Evolutionary conservation across 73 alveolate genomes (phyloP).

Genomic region (Paramecium bursaria): DNA sequence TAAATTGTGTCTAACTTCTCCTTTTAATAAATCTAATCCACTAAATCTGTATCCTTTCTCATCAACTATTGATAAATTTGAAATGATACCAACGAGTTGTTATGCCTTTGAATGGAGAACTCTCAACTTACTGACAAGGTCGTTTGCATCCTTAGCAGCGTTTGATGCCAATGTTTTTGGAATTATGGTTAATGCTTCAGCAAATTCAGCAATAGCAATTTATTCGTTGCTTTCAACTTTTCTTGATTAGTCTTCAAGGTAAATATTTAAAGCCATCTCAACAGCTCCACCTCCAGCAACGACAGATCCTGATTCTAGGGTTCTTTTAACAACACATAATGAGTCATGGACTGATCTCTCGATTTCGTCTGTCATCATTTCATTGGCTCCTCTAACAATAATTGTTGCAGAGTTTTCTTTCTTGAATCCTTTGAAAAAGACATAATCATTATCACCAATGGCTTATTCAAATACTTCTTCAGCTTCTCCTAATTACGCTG

Average conservation of each 20-base stretch:
- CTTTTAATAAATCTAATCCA: slow-evolving; percentile 94
- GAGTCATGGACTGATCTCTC: slow-evolving; percentile 98
- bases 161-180: slow-evolving; percentile 98
- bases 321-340: slow-evolving; percentile 97
- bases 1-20: slow-evolving; percentile 94
- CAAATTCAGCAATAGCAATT: slow-evolving; percentile 97
- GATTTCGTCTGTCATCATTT: slow-evolving; percentile 97
- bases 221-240: slow-evolving; percentile 96
- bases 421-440: slow-evolving; percentile 95
- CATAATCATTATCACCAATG: slow-evolving; percentile 97
- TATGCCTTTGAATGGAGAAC: slow-evolving; percentile 92
- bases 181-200: slow-evolving; percentile 94
- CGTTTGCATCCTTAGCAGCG: slow-evolving; percentile 99
- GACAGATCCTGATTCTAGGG: slow-evolving; percentile 89
- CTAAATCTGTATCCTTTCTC: slow-evolving; percentile 81
- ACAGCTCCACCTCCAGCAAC: slow-evolving; percentile 99
- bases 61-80: neutral
- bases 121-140: slow-evolving; percentile 90
- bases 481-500: slow-evolving; percentile 65
- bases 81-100: slow-evolving; percentile 70
- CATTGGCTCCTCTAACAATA: slow-evolving; percentile 98
- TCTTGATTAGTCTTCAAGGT: slow-evolving; percentile 94
- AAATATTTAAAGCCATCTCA: slow-evolving; percentile 95
- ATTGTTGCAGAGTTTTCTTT: slow-evolving; percentile 85
- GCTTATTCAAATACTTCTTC: slow-evolving; percentile 95